Evolutionary conservation across 306 rosid genomes (phyloP), one percentile per base, ranked within the genome.

Genomic region (Medicago lupulina): DNA sequence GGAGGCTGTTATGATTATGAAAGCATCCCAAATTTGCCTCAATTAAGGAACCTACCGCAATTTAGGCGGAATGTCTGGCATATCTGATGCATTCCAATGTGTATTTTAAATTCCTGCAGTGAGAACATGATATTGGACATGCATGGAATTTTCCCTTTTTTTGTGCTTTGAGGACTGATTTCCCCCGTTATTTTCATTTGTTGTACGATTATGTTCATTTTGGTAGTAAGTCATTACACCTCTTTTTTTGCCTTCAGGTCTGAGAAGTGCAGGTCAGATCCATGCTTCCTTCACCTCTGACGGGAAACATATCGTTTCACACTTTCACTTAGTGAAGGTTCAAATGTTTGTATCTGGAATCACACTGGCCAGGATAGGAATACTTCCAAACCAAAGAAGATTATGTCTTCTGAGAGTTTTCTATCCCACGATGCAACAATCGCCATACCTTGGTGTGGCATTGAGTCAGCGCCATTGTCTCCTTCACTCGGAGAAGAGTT

Each of bases 361-460:
- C 87, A 71, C 79, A 61, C 76, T 53, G 82, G 84, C 71, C 88
- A 85, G 34, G 92, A 90, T 49, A 87, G 72, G 74, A 72, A 38
- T 36, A 80, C 85, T 9, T 88, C 91, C 49, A 83, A 78, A 34
- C 40, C 79, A 34, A 88, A 89, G 88, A 83, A 79, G 59, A 70
- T 87, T 34, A 67, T 85, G 88, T 88, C 93, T 18, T 89, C 81
- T 0, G 97, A 93, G 88, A 79, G 89, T 69, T 93, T 93, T 31
- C 49, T 70, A 31, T 89, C 96, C 60, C 84, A 77, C 76, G 87
- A 87, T 2, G 86, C 93, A 4, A 73, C 89, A 25, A 85, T 91
- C 6, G 98, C 98, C 8, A 72, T 93, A 76, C 93, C 98, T 28
- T 93, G 98, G 98, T 76, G 84, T 72, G 98, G 98, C 76, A 76